Evolutionary conservation across 2,329 filamentous ascomycete genomes (phyloP), one percentile per base, ranked within the genome.

Genomic region (Neurospora sp.): DNA sequence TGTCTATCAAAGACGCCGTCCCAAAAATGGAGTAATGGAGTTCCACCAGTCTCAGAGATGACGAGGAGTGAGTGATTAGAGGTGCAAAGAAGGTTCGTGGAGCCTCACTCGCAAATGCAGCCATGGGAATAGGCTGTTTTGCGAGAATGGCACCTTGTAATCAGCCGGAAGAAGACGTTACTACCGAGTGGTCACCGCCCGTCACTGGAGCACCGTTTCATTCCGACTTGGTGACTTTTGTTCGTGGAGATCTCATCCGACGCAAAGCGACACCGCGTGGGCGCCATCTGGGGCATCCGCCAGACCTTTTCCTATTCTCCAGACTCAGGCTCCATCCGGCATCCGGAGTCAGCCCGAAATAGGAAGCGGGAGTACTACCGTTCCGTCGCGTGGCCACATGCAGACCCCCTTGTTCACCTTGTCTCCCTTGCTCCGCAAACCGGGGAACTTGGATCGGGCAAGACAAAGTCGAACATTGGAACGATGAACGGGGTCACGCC

Each of bases 321-420:
- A 43, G 1, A n/a, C 17, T n/a, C n/a, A 8, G 6, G 7, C 43
- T n/a, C 1, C 9, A 46, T 46, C 10, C n/a, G 43, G 43, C 10
- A 46, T 46, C n/a, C n/a, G 43, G 43, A 46, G 19, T 46, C 3
- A 13, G 43, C 43, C 43, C 43, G 10, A 46, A 13, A 46, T 13
- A 23, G 43, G 43, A 46, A 46, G 43, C 10, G 43, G 43, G n/a
- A 46, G 43, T 52, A 23, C 43, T 52, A 52, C 43, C 43, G n/a
- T 52, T 52, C n/a, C 19, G 19, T 52, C 43, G 43, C 43, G 43
- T 52, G 43, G 43, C 43, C 10, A 52, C 19, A 6, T 52, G 19
- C 19, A n/a, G 0, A 42, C 42, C 1, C 40, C 17, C 42, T n/a
- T 10, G 17, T 43, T 7, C 17, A 0, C 15, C 0, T n/a, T 17